phyloP scores from a whole-genome alignment of 2,329 filamentous ascomycete genomes.

The Penicillium janthinellum region DNA sequence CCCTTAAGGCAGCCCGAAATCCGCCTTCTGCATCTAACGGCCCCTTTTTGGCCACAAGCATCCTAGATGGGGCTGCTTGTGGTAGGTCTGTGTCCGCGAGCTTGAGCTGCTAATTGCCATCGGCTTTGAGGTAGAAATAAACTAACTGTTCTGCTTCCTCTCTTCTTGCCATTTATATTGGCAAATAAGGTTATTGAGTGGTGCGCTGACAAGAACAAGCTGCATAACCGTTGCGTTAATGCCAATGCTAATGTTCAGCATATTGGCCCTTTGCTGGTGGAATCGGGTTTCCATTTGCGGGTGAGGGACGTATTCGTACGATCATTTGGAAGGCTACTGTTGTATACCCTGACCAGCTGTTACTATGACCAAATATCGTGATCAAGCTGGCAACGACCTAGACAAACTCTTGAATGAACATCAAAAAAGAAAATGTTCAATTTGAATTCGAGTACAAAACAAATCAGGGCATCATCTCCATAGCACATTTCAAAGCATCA shows the following conservation, averaged over 20 bases:
- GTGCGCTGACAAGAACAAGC: constrained; percentile 1
- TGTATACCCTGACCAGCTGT: background rate
- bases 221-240: constrained; percentile 23
- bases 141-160: background rate
- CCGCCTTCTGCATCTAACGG: background rate
- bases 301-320: background rate
- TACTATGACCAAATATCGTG: background rate
- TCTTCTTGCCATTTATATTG: background rate
- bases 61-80: background rate
- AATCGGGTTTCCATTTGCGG: too few species aligned
- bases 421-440: background rate
- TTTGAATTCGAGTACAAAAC: background rate
- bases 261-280: background rate
- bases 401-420: background rate
- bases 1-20: background rate
- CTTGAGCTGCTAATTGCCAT: background rate
- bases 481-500: background rate
- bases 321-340: background rate
- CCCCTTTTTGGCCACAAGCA: background rate
- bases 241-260: constrained; percentile 20
- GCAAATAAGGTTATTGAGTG: background rate
- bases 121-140: background rate
- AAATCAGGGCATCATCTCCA: background rate
- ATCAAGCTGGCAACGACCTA: background rate
- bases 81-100: background rate